phyloP scores from a whole-genome alignment of 148 eudicot species.

The Euryodendron excelsum region DNA sequence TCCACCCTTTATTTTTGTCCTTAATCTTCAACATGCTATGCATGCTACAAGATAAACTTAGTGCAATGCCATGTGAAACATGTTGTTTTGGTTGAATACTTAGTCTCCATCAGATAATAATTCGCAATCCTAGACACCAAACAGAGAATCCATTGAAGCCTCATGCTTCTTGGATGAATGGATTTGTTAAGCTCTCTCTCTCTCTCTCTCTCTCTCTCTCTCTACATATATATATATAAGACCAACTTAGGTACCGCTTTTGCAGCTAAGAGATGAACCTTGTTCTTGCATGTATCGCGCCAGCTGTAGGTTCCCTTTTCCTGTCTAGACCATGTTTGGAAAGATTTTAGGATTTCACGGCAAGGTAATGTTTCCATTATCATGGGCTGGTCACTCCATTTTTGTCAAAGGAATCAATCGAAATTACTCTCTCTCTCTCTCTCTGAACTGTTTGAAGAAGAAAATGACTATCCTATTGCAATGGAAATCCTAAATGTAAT shows the following conservation, averaged over 20 bases:
- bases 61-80: neutral
- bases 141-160: neutral
- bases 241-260: no score
- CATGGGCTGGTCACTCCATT: no score
- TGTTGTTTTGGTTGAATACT: no score
- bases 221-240: neutral
- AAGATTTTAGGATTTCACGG: neutral
- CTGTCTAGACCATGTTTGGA: neutral
- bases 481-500: no score
- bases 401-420: neutral
- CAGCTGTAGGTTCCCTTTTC: neutral
- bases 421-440: no score
- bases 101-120: neutral
- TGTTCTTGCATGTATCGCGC: neutral
- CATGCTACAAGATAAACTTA: no score
- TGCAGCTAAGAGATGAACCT: neutral
- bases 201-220: constrained; percentile 9
- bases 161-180: neutral
- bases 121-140: neutral
- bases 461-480: no score
- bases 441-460: no score
- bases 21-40: no score
- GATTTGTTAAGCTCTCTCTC: neutral
- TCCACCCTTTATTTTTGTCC: neutral
- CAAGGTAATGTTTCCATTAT: neutral